Evolutionary conservation across 78 protist species (phyloP).

Genomic region (Guillardia theta): DNA sequence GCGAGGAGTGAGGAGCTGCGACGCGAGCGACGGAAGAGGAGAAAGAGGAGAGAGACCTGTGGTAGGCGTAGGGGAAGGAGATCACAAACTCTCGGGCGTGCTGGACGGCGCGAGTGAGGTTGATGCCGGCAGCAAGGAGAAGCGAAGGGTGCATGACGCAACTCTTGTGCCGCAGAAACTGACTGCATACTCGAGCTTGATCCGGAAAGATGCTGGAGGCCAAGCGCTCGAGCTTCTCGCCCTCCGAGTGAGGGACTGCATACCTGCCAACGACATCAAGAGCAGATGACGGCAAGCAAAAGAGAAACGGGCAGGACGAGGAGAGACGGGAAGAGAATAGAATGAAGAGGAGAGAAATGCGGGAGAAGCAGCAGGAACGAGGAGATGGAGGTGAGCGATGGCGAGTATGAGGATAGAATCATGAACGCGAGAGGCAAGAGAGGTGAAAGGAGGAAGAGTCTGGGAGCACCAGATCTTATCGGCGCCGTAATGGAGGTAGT

Average conservation of each 20-base stretch:
- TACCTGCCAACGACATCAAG: too few species aligned
- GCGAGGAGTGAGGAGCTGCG: neutral
- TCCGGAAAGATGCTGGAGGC: neutral
- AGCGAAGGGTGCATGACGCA: neutral
- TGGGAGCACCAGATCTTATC: neutral
- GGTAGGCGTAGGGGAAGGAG: constrained; percentile 4
- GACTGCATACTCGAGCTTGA: neutral
- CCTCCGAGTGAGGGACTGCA: too few species aligned
- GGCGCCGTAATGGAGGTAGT: constrained; percentile 37
- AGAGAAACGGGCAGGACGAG: too few species aligned
- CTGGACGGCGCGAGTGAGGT: neutral
- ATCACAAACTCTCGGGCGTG: neutral
- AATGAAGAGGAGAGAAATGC: too few species aligned
- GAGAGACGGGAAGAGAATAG: too few species aligned
- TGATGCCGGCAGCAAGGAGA: neutral
- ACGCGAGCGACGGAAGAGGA: neutral
- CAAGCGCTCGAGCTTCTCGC: neutral
- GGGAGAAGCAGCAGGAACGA: too few species aligned
- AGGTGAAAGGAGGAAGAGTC: too few species aligned
- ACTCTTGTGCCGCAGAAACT: constrained; percentile 33
- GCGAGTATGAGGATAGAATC: too few species aligned
- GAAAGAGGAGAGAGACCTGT: neutral
- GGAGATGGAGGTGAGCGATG: too few species aligned
- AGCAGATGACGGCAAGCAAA: too few species aligned
- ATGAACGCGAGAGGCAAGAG: too few species aligned